phyloP scores from a whole-genome alignment of 805 yeast species.

The Kazachstania viticola region DNA sequence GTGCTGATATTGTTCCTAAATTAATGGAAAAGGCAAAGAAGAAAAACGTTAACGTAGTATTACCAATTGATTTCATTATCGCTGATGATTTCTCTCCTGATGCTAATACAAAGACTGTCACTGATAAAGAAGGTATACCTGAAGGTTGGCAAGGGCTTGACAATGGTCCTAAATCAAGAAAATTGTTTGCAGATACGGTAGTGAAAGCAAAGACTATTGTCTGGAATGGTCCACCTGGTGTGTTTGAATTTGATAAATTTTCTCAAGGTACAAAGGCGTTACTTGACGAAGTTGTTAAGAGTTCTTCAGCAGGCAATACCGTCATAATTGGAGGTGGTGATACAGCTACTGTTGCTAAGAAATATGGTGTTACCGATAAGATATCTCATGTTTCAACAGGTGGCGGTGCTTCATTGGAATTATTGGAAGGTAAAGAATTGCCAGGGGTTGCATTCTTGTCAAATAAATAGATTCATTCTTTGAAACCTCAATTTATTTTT shows the following conservation, averaged over 20 bases:
- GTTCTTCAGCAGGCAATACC: slow-evolving; percentile 82
- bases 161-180: slow-evolving; percentile 82
- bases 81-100: slow-evolving; percentile 92
- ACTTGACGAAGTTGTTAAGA: slow-evolving; percentile 78
- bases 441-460: slow-evolving; percentile 97
- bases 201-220: slow-evolving; percentile 94
- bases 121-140: slow-evolving; percentile 87
- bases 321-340: slow-evolving; percentile 98
- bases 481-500: too few relatives aligned
- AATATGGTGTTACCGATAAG: slow-evolving; percentile 92
- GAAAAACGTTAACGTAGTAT: slow-evolving; percentile 84
- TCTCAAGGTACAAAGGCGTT: slow-evolving; percentile 85
- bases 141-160: slow-evolving; percentile 95
- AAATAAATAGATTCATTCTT: too few relatives aligned
- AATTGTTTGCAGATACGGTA: slow-evolving; percentile 71
- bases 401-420: slow-evolving; percentile 99
- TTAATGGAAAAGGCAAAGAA: slow-evolving; percentile 93
- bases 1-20: slow-evolving; percentile 89
- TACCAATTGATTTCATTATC: slow-evolving; percentile 94
- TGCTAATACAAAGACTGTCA: slow-evolving; percentile 76
- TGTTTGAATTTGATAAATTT: slow-evolving; percentile 90
- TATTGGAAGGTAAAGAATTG: slow-evolving; percentile 95
- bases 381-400: slow-evolving; percentile 98
- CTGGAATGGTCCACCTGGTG: slow-evolving; percentile 99
- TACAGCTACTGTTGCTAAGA: slow-evolving; percentile 98